Evolutionary conservation across 192 early-diverging fungal genomes (phyloP).

Genomic region (Coemansia sp.): DNA sequence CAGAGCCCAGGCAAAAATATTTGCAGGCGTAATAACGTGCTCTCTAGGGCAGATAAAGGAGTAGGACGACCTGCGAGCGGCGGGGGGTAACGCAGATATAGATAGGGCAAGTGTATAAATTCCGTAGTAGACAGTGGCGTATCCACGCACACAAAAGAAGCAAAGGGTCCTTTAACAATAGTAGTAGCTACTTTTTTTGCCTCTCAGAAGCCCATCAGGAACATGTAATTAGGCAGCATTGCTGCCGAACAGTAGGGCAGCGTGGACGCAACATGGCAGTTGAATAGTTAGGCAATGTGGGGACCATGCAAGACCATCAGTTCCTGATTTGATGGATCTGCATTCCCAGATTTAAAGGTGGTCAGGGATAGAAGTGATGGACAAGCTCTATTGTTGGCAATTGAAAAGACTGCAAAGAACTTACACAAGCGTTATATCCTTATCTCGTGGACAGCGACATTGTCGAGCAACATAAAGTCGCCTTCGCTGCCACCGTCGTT

Average conservation of each 20-base stretch:
- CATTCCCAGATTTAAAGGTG: neutral
- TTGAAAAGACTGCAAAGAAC: too few relatives aligned
- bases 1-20: conserved; percentile 4
- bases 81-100: neutral
- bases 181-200: too few relatives aligned
- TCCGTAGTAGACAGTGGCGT: neutral
- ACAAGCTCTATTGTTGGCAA: too few relatives aligned
- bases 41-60: conserved; percentile 4
- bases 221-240: too few relatives aligned
- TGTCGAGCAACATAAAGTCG: conserved; percentile 23
- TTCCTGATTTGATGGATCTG: neutral
- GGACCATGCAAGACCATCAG: too few relatives aligned
- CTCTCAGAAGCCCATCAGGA: too few relatives aligned
- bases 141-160: conserved; percentile 6
- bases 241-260: too few relatives aligned
- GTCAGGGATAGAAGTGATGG: too few relatives aligned
- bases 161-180: neutral
- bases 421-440: conserved; percentile 10
- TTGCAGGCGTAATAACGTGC: neutral
- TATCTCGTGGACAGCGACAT: conserved; percentile 35
- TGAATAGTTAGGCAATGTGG: too few relatives aligned
- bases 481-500: neutral
- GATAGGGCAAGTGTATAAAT: neutral
- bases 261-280: too few relatives aligned
- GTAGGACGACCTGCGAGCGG: neutral